A percentile compares a stretch with the other conserved stretches of the same genome.
phyloP scores from a whole-genome alignment of 2,329 filamentous ascomycete species.

The Madurella fahalii region DNA sequence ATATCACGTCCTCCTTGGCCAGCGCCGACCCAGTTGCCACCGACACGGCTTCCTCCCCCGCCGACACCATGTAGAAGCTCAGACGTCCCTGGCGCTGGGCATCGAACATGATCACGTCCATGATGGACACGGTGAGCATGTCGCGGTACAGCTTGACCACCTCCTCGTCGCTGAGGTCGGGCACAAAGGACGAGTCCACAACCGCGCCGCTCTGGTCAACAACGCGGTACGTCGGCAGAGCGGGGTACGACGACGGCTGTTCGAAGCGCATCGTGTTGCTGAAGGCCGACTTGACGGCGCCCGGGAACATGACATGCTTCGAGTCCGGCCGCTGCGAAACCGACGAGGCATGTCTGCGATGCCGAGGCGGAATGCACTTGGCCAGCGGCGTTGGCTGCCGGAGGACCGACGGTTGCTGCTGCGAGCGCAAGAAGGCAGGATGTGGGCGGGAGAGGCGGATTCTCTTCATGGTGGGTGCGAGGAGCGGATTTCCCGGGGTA shows the following conservation, averaged over 20 bases:
- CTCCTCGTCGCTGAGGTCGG: slow-evolving; percentile 63
- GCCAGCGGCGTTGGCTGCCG: slow-evolving; percentile 18
- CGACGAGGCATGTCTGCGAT: slow-evolving; percentile 41
- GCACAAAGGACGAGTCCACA: slow-evolving; percentile 67
- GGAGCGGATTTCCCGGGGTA: not conserved
- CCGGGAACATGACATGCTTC: slow-evolving; percentile 70
- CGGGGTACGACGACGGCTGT: slow-evolving; percentile 64
- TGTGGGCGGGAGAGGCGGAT: slow-evolving; percentile 11
- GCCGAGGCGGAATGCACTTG: not conserved
- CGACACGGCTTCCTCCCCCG: slow-evolving; percentile 90
- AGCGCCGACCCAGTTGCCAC: slow-evolving; percentile 84
- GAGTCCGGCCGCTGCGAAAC: slow-evolving; percentile 55
- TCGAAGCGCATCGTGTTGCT: slow-evolving; percentile 75
- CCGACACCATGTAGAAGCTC: slow-evolving; percentile 96
- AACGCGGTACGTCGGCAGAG: slow-evolving; percentile 86
- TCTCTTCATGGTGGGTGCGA: slow-evolving; percentile 22
- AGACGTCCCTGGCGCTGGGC: slow-evolving; percentile 91
- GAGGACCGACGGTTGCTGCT: slow-evolving; percentile 19
- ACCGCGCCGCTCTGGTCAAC: slow-evolving; percentile 85
- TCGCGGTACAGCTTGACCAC: slow-evolving; percentile 59
- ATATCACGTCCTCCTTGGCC: slow-evolving; percentile 80
- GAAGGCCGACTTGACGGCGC: slow-evolving; percentile 93
- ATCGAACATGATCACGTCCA: slow-evolving; percentile 98
- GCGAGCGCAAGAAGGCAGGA: slow-evolving; percentile 10
- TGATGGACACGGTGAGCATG: slow-evolving; percentile 69